Conservation (phyloP, 2,329 filamentous ascomycete genomes). For the Byssothecium circinans region DNA sequence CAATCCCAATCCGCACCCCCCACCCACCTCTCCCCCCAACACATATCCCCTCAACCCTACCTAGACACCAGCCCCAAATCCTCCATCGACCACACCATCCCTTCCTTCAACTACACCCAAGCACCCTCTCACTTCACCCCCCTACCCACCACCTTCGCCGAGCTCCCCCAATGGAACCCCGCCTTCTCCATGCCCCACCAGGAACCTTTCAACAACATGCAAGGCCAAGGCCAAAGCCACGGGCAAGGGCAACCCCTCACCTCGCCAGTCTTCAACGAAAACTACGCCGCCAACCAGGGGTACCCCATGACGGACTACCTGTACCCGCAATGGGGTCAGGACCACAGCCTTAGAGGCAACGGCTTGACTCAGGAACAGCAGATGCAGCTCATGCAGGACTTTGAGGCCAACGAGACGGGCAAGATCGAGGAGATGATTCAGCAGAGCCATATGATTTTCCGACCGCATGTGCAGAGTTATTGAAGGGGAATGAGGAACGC, state of each 20-base stretch:
- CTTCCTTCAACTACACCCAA: constrained; percentile 27
- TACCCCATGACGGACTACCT: constrained; percentile 45
- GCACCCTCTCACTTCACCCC: constrained; percentile 33
- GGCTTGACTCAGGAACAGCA: constrained; percentile 78
- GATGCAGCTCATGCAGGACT: constrained; percentile 76
- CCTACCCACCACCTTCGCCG: constrained; percentile 41
- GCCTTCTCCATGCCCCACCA: constrained; percentile 38
- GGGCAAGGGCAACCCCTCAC: constrained; percentile 26
- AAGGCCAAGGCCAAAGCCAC: constrained; percentile 13
- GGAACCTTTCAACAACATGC: constrained; percentile 21
- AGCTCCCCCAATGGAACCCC: constrained; percentile 42
- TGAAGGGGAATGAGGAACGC: constrained; percentile 21
- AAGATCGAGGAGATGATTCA: constrained; percentile 47
- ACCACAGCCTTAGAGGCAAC: constrained; percentile 31
- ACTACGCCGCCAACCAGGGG: constrained; percentile 38
- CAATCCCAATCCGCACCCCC: constrained; percentile 19
- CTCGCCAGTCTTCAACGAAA: constrained; percentile 39
- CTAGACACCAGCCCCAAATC: constrained; percentile 35
- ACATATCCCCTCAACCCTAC: constrained; percentile 23
- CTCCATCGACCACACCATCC: constrained; percentile 30
- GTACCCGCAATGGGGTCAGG: constrained; percentile 62
- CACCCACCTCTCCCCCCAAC: constrained; percentile 33
- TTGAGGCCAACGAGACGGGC: constrained; percentile 60
- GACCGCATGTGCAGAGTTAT: constrained; percentile 31
- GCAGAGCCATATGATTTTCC: constrained; percentile 43